Conservation (phyloP, 495 filamentous ascomycete genomes). For the Tuber borchii region DNA sequence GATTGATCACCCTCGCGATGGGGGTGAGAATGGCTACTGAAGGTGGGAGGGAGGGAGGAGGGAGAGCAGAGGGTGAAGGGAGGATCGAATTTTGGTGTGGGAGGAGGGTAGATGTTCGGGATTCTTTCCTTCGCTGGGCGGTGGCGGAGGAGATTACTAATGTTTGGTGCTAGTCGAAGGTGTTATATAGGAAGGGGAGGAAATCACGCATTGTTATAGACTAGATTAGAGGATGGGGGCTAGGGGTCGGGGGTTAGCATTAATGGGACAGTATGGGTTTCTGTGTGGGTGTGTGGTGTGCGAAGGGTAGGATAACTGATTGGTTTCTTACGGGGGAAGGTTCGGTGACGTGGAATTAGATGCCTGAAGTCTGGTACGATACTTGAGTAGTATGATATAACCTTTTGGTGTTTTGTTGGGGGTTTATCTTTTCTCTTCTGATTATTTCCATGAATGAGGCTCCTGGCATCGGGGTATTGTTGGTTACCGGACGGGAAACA, state of each 20-base stretch:
- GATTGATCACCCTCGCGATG: conserved; percentile 36
- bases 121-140: conserved; percentile 8
- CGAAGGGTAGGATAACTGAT: conserved; percentile 21
- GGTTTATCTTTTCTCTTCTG: neutral
- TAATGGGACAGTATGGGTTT: conserved; percentile 37
- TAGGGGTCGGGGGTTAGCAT: conserved; percentile 27
- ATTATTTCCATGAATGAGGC: neutral
- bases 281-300: conserved; percentile 29
- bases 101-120: conserved; percentile 29
- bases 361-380: neutral
- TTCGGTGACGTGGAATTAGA: neutral
- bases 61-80: conserved; percentile 10
- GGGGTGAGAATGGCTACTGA: conserved; percentile 36
- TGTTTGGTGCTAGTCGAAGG: neutral
- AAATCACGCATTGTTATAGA: conserved; percentile 39
- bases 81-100: conserved; percentile 35
- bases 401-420: neutral
- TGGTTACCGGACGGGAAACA: too few species aligned
- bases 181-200: conserved; percentile 30
- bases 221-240: conserved; percentile 41
- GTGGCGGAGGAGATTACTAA: conserved; percentile 8
- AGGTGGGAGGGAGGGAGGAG: conserved; percentile 29
- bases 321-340: neutral
- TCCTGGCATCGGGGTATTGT: neutral
- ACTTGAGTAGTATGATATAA: too few species aligned